A percentile compares a stretch with the other conserved stretches of the same genome.
Conservation (phyloP, 192 early-diverging fungal species). For the Coemansia sp. region DNA sequence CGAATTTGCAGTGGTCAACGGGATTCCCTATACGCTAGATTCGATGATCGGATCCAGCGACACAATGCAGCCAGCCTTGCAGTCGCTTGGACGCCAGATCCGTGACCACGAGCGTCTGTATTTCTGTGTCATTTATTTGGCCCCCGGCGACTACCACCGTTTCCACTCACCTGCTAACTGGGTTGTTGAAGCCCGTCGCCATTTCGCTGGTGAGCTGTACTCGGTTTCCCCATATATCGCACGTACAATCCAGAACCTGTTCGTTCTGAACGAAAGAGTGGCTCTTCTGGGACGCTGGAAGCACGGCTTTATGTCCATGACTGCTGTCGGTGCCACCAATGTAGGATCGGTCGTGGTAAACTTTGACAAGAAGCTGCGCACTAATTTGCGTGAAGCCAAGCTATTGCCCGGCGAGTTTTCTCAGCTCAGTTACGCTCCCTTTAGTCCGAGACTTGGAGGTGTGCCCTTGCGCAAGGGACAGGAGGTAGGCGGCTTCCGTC, state of each 20-base stretch:
- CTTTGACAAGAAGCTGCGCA: constrained; percentile 81
- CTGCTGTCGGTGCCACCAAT: constrained; percentile 97
- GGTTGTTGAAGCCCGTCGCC: constrained; percentile 82
- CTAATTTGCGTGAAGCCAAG: constrained; percentile 61
- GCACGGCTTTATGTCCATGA: constrained; percentile 94
- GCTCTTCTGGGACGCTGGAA: constrained; percentile 89
- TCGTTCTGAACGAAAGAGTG: constrained; percentile 97
- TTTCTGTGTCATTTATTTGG: constrained; percentile 93
- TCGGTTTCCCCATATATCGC: constrained; percentile 94
- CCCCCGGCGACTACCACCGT: constrained; percentile 98
- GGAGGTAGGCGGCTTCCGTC: constrained; percentile 92
- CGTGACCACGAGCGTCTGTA: constrained; percentile 74
- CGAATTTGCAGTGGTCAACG: constrained; percentile 86
- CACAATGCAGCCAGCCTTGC: constrained; percentile 28
- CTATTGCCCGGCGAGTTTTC: constrained; percentile 70
- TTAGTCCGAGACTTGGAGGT: constrained; percentile 62
- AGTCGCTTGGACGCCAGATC: constrained; percentile 47
- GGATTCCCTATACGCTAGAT: constrained; percentile 80
- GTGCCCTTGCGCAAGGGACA: constrained; percentile 74
- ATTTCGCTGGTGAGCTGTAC: constrained; percentile 95
- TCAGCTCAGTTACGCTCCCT: constrained; percentile 69
- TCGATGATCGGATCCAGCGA: constrained; percentile 63
- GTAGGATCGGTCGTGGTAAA: constrained; percentile 95
- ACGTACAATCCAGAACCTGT: constrained; percentile 79
- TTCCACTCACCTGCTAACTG: constrained; percentile 98